Evolutionary conservation across 208 protist genomes (phyloP), one percentile per base, ranked within the genome.

Genomic region (Balamuthia mandrillaris): DNA sequence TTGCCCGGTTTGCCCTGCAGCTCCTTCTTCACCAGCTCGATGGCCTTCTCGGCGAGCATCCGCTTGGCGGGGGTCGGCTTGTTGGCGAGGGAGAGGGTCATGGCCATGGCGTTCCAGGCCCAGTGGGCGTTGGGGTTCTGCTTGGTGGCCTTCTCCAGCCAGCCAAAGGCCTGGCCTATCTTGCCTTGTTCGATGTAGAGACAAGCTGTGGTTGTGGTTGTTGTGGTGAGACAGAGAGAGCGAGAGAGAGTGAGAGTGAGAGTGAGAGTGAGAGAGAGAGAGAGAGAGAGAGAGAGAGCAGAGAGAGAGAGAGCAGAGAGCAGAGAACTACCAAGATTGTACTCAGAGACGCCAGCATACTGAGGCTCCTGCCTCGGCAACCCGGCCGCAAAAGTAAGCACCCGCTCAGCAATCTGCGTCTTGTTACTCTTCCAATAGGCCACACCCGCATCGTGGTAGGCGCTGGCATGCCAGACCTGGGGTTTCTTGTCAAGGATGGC

Each of bases 291-390:
- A 6, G 10, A 35, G 14, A 72, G 1, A 42, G 7, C 4, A 16
- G 16, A n/a, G 14, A 42, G 47, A 37, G 6, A 10, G 68, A 78
- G 0, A 78, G 68, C 3, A 52, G 41, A 31, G 58, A 47, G 29
- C 68, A 78, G 27, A n/a, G n/a, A n/a, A n/a, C n/a, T n/a, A n/a
- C 68, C 68, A 7, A 78, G 44, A 31, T 78, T 78, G 44, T 41
- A 60, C 45, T 78, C 4, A 16, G 68, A 41, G 47, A 60, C 68
- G 68, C 5, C 68, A 10, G 33, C 41, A 24, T 60, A 45, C 44
- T 7, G n/a, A 31, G 52, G 45, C 1, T 47, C 68, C 68, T 58
- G 52, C 14, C 45, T 24, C 1, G 68, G 52, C 27, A 78, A 42
- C 16, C 4, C 42, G 7, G 41, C 18, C 21, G 68, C 68, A 16